phyloP scores from a whole-genome alignment of 129 eudicot genomes.

The Saussurea involucrata region DNA sequence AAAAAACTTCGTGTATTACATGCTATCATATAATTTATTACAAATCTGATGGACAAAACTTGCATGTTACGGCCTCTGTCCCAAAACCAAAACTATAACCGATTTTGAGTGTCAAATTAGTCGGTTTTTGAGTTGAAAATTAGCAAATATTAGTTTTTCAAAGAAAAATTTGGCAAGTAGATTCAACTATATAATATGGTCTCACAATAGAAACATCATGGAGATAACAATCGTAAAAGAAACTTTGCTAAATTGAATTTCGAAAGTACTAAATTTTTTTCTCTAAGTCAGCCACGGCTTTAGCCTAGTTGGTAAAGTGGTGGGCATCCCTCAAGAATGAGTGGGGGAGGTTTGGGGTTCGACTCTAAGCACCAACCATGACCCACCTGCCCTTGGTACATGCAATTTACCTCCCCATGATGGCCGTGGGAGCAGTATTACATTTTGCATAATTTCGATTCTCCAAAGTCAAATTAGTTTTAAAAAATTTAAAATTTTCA shows the following conservation, averaged over 20 bases:
- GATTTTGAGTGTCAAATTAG: neutral
- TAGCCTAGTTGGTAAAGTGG: neutral
- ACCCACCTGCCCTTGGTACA: too few relatives aligned
- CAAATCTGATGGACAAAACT: neutral
- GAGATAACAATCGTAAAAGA: neutral
- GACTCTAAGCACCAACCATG: too few relatives aligned
- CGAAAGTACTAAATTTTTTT: neutral
- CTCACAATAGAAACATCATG: constrained; percentile 4
- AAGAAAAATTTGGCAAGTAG: neutral
- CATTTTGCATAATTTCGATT: too few relatives aligned
- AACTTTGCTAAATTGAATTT: neutral
- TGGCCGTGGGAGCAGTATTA: too few relatives aligned
- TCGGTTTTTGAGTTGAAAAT: neutral
- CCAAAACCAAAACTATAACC: neutral
- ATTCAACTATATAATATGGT: neutral
- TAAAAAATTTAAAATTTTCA: too few relatives aligned
- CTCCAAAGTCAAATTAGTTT: too few relatives aligned
- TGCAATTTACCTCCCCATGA: too few relatives aligned
- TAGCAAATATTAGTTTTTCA: neutral
- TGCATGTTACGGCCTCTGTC: neutral
- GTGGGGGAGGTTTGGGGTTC: too few relatives aligned
- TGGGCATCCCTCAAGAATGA: too few relatives aligned
- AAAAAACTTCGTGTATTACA: neutral
- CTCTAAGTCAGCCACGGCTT: neutral
- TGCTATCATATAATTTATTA: neutral